Base-by-base conservation (phyloP, 768 basidiomycete species). In the Calocybe gangraenosa region DNA sequence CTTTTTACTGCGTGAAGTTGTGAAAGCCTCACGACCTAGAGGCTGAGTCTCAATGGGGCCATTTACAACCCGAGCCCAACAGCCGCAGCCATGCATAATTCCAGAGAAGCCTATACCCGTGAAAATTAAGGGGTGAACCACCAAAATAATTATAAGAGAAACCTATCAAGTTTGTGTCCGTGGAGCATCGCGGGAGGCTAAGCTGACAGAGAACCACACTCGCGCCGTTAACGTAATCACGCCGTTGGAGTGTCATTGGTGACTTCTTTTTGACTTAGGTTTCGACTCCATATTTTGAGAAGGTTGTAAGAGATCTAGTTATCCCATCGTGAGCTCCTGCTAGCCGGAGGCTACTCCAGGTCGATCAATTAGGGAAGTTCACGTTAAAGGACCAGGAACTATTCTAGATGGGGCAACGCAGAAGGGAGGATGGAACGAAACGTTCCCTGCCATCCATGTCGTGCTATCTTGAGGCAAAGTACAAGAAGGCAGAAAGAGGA, bases 151-250 rank as follows among this genome's bases (percentile, higher is more conserved):
- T 22, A 23, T 39, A 39, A 36, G 30, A 28, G 33, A 47, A 20
- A 21, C 22, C 22, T 25, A 23, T 42, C 40, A 41, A 28, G 14
- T 37, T 37, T 33, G 25, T 7, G 41, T 42, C 40, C 39, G 37
- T n/a, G 34, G 47, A 48, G 47, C 40, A 48, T 48, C 47, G 40
- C 47, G 47, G 47, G 47, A 48, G 40, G 32, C 23, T 13, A 35
- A 31, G 14, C 5, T 28, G 11, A 28, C 25, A 28, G 14, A n/a
- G 19, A 37, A 34, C 18, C 15, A 28, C 20, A 15, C 15, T 20
- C 39, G 23, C 21, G 14, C 40, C 44, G 32, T 25, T 17, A 36
- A 34, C 22, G 8, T 47, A 17, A 32, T 14, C 38, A 20, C 15
- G 25, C 25, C 25, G 25, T 28, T 11, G 11, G 11, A 28, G 11